Conservation (phyloP, 2,329 filamentous ascomycete genomes). For the Lithohypha guttulata region DNA sequence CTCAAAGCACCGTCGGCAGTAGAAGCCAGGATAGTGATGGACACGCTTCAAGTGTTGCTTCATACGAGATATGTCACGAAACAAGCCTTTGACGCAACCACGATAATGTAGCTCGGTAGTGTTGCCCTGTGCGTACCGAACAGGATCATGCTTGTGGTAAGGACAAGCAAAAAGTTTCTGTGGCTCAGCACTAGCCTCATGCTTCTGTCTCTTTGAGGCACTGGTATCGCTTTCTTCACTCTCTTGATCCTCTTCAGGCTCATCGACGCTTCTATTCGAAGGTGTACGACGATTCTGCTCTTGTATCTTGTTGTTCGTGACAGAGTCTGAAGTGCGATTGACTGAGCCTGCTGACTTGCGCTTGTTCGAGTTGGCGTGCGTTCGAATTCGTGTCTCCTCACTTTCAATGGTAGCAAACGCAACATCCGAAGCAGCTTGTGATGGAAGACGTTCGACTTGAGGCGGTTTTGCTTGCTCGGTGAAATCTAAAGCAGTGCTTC, state of each 20-base stretch:
- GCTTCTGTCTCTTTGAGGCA: constrained; percentile 19
- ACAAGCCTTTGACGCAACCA: constrained; percentile 18
- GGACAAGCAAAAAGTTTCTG: constrained; percentile 19
- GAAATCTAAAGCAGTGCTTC: not conserved
- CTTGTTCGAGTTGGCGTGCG: constrained; percentile 13
- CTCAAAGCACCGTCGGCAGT: constrained; percentile 16
- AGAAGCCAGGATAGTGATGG: constrained; percentile 12
- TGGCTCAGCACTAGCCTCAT: constrained; percentile 10
- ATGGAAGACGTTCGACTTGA: not conserved
- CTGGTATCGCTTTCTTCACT: constrained; percentile 10
- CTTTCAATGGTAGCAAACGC: constrained; percentile 2
- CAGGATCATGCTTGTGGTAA: constrained; percentile 18
- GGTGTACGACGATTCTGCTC: not conserved
- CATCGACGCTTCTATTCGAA: constrained; percentile 4
- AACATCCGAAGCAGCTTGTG: constrained; percentile 5
- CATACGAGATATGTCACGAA: constrained; percentile 19
- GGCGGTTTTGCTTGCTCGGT: not conserved
- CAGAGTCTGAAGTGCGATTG: not conserved
- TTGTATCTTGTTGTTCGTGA: not conserved
- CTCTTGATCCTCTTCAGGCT: constrained; percentile 17
- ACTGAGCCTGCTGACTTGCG: constrained; percentile 12
- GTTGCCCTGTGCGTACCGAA: constrained; percentile 19
- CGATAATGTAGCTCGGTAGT: constrained; percentile 18
- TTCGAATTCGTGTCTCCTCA: not conserved
- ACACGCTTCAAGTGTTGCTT: constrained; percentile 22